phyloP scores from a whole-genome alignment of 768 basidiomycete species.

The Mycena alexandri region DNA sequence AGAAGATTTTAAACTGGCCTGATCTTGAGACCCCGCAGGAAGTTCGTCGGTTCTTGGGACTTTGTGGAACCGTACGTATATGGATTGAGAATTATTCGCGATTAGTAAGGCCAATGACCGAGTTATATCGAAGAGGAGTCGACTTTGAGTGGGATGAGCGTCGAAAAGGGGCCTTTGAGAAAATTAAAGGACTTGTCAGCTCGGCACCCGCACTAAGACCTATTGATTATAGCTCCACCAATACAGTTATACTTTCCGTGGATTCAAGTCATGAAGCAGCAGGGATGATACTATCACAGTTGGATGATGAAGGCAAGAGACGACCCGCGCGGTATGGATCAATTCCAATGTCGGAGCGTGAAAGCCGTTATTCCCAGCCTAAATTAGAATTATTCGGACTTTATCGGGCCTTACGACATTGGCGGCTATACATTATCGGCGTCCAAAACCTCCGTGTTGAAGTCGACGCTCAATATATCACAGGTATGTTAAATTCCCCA shows the following conservation, averaged over 20 bases:
- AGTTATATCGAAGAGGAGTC: conserved; percentile 38
- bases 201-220: conserved; percentile 44
- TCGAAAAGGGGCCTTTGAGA: conserved; percentile 37
- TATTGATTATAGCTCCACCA: conserved; percentile 46
- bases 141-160: conserved; percentile 48
- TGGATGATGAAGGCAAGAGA: conserved; percentile 42
- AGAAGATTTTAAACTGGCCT: conserved; percentile 44
- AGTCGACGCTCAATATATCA: no score
- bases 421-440: no score
- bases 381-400: conserved; percentile 56
- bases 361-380: conserved; percentile 51
- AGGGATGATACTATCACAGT: conserved; percentile 49
- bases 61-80: conserved; percentile 40
- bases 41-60: conserved; percentile 47
- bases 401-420: conserved; percentile 39
- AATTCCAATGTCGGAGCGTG: conserved; percentile 46
- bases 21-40: conserved; percentile 37
- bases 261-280: conserved; percentile 49
- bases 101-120: conserved; percentile 36
- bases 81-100: conserved; percentile 42
- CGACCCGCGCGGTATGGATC: conserved; percentile 50
- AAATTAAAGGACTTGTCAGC: conserved; percentile 44
- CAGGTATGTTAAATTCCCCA: no score
- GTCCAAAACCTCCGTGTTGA: no score
- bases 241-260: conserved; percentile 47